Evolutionary conservation across 768 basidiomycete species (phyloP), one percentile per base, ranked within the genome.

Genomic region (Amanita muscaria): DNA sequence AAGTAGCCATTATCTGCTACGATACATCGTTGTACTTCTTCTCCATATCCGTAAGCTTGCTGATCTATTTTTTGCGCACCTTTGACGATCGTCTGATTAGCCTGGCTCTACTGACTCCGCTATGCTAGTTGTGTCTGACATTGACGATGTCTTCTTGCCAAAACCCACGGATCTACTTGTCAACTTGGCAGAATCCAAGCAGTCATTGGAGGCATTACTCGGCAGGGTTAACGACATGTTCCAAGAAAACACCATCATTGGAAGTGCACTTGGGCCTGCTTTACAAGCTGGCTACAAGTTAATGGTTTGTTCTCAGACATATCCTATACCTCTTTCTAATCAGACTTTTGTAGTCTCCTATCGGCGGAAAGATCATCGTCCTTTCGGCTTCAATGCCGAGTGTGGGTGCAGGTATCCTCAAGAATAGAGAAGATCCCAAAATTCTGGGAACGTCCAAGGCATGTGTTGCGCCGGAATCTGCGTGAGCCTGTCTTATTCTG

Each of bases 61-160:
- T 36, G 27, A 16, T 8, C 16, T 40, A 29, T 41, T 19, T 42
- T 10, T 32, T 14, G 32, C 18, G 7, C 15, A 22, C 6, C 42
- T 4, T 22, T 23, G 33, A 4, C 46, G 22, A 16, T 6, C 18
- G 50, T 29, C 9, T 27, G 16, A 22, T 48, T 41, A 85, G 82
- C 72, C 83, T 39, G 86, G 80, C 24, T 66, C 71, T 8, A 64
- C 77, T 0, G 94, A 98, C 30, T 80, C 92, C 0, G 77, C 80
- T 4, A 98, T 99, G 93, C 79, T 99, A 25, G 96, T 99, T 35
- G 91, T 99, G 6, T 89, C 91, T 1, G 96, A 99, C 60, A 78
- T 92, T 31, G 91, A 97, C 27, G 96, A 99, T 53, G 90, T 98
- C 43, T 99, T 97, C 74, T 69, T 99, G 19, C 96, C 96, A 3